A percentile compares a stretch with the other conserved stretches of the same genome.
phyloP scores from a whole-genome alignment of 2,329 filamentous ascomycete genomes.

The Colletotrichum viniferum region DNA sequence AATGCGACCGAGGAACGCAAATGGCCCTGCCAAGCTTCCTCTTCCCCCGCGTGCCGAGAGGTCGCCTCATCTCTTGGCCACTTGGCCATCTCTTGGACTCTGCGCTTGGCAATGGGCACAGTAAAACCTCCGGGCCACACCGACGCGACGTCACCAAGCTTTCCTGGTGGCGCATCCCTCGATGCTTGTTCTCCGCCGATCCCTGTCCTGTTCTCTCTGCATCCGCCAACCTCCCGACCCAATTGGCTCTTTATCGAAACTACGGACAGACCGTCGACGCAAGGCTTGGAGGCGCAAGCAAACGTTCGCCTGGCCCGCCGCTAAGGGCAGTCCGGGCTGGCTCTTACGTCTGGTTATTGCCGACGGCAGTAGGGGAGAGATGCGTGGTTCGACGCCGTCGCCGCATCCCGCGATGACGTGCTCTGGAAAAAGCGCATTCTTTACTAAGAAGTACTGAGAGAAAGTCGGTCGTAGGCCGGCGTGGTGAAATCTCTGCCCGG shows the following conservation, averaged over 20 bases:
- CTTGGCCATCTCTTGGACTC: conserved; percentile 4
- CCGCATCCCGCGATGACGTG: conserved; percentile 13
- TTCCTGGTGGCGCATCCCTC: conserved; percentile 5
- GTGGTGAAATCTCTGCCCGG: neutral
- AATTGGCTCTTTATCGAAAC: neutral
- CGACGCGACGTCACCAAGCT: conserved; percentile 18
- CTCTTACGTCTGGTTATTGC: neutral
- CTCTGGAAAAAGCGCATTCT: neutral
- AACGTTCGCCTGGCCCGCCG: neutral
- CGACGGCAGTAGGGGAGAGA: neutral
- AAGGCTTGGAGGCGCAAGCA: neutral
- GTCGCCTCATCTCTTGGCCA: conserved; percentile 16
- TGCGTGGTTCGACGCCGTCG: neutral
- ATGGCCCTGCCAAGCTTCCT: neutral
- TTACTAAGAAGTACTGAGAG: too few relatives aligned
- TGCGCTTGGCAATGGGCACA: conserved; percentile 6
- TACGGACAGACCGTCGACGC: neutral
- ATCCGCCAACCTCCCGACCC: neutral
- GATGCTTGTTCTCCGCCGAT: conserved; percentile 12
- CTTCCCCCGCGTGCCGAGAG: conserved; percentile 1
- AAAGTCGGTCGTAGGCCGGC: neutral
- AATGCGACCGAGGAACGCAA: neutral
- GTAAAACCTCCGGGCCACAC: neutral
- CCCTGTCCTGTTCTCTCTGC: neutral
- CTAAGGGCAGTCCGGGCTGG: neutral